Percentiles rank a stretch among this genome's conserved stretches.
Conservation (phyloP, 139 green algal species). For the Picochlorum sp. region DNA sequence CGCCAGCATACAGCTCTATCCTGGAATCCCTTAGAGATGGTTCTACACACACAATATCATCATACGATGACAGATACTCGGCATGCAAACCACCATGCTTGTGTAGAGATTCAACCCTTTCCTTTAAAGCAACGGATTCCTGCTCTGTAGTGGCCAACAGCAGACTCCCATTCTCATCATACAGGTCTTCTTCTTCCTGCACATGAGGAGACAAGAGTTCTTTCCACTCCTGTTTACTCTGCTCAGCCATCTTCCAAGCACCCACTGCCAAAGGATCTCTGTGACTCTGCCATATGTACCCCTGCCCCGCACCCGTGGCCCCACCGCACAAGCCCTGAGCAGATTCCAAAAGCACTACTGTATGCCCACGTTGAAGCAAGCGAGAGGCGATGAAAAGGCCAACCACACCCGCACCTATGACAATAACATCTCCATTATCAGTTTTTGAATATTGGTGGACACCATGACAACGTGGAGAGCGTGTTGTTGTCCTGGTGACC, state of each 20-base stretch:
- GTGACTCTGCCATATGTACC: constrained; percentile 68
- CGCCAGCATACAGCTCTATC: constrained; percentile 6
- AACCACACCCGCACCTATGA: constrained; percentile 27
- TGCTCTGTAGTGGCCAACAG: constrained; percentile 34
- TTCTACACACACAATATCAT: not conserved
- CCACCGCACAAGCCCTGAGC: constrained; percentile 6
- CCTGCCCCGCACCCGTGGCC: constrained; percentile 45
- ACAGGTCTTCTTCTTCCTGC: not conserved
- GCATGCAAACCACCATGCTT: constrained; percentile 18
- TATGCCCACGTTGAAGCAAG: not conserved
- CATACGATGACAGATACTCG: not conserved
- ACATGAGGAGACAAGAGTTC: constrained; percentile 7
- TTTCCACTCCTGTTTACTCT: constrained; percentile 45
- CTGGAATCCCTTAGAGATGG: not conserved
- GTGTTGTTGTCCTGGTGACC: too few relatives aligned
- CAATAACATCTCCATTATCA: constrained; percentile 15
- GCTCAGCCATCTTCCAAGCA: constrained; percentile 38
- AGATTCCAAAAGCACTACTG: constrained; percentile 15
- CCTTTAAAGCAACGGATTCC: constrained; percentile 33
- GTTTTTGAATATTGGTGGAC: not conserved
- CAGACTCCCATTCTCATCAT: constrained; percentile 44
- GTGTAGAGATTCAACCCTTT: constrained; percentile 22
- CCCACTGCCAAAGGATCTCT: constrained; percentile 21
- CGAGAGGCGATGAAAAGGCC: constrained; percentile 16
- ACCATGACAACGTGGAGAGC: too few relatives aligned